Conservation (phyloP, 2,329 filamentous ascomycete species). For the Chaetomiaceae sp. region DNA sequence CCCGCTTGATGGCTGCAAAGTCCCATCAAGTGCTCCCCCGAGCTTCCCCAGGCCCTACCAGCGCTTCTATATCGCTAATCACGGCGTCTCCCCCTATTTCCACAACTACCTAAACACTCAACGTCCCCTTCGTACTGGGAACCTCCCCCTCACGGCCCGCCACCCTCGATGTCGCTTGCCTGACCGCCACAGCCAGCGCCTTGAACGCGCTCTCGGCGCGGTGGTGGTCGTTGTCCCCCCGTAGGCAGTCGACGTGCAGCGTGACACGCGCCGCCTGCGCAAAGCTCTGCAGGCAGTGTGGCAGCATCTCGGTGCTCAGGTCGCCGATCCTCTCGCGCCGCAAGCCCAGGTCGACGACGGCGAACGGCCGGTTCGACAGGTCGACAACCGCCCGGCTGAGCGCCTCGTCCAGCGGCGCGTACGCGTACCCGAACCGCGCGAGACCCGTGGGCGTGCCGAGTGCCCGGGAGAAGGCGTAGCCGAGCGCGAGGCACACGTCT, state of each 20-base stretch:
- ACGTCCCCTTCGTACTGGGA: constrained; percentile 90
- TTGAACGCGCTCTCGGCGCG: constrained; percentile 96
- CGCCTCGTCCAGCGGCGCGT: constrained; percentile 91
- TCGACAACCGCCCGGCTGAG: constrained; percentile 91
- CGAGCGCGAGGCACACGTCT: constrained; percentile 88
- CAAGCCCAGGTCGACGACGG: constrained; percentile 76
- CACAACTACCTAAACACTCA: constrained; percentile 49
- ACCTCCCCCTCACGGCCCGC: constrained; percentile 84
- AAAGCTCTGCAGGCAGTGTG: constrained; percentile 91
- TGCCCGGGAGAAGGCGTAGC: constrained; percentile 73
- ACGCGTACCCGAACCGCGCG: constrained; percentile 84
- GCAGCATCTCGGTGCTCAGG: constrained; percentile 92
- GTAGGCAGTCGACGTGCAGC: constrained; percentile 88
- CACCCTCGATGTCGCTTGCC: constrained; percentile 67
- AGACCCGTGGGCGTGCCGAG: constrained; percentile 74
- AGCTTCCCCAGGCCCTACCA: too few relatives aligned
- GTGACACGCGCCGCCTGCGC: constrained; percentile 85
- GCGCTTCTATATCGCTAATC: neutral
- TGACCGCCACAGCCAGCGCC: constrained; percentile 80
- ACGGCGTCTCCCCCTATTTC: too few relatives aligned
- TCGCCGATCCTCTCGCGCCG: constrained; percentile 90
- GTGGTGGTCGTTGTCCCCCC: constrained; percentile 93
- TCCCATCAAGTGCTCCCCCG: neutral
- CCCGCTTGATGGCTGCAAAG: neutral
- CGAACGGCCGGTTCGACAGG: constrained; percentile 84